phyloP scores from a whole-genome alignment of 2,329 filamentous ascomycete species.

The Apiospora arundinis region DNA sequence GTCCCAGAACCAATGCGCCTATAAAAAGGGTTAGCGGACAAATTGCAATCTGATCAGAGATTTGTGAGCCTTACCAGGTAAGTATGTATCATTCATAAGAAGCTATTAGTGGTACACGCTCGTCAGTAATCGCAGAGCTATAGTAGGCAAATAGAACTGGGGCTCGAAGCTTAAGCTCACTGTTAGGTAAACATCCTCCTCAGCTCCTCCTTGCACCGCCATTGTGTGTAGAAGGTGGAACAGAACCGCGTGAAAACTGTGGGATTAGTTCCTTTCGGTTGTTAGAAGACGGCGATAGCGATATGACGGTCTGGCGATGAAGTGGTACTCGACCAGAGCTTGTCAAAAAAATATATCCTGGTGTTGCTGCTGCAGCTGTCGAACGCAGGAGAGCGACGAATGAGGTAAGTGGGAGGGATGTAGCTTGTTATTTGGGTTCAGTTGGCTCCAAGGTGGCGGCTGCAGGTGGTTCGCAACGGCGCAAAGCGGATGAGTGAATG shows the following conservation, averaged over 20 bases:
- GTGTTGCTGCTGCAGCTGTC: not conserved
- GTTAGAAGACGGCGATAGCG: not conserved
- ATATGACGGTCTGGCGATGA: not conserved
- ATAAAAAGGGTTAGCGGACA: slow-evolving; percentile 29
- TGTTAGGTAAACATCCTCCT: slow-evolving; percentile 27
- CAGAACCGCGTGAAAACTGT: not conserved
- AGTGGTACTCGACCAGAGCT: not conserved
- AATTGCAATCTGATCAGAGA: slow-evolving; percentile 26
- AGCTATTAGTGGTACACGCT: slow-evolving; percentile 63
- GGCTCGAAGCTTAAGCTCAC: slow-evolving; percentile 21
- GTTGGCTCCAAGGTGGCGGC: not conserved
- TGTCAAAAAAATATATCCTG: not conserved
- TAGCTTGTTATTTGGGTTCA: slow-evolving; percentile 16
- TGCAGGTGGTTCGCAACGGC: not conserved
- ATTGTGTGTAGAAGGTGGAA: slow-evolving; percentile 38
- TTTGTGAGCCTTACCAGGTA: slow-evolving; percentile 72
- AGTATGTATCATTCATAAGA: slow-evolving; percentile 88
- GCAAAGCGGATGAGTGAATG: not conserved
- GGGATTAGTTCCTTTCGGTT: not conserved
- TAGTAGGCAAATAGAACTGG: slow-evolving; percentile 62
- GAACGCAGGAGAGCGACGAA: not conserved
- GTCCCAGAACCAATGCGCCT: slow-evolving; percentile 93
- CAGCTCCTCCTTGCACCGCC: slow-evolving; percentile 42
- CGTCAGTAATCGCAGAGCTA: not conserved
- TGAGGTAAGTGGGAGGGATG: slow-evolving; percentile 17